These are phyloP conservation scores for Aphanocladium album DNA, from an alignment of 2,329 filamentous ascomycete genomes.

Conservation along the genomic window DNA sequence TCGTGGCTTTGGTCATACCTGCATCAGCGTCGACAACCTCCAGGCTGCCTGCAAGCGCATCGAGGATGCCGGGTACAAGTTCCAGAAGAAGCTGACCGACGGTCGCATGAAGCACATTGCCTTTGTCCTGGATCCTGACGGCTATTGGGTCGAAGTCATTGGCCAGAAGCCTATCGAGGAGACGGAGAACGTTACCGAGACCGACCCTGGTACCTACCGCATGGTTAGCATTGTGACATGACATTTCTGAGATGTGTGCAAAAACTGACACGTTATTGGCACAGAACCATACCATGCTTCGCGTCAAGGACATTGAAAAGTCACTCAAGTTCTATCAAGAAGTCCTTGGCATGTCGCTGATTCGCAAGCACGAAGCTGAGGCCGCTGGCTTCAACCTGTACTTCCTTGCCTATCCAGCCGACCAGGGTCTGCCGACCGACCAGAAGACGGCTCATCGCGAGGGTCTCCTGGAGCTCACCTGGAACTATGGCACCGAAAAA, in stretches of 20 bases:
- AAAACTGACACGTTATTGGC: neutral
- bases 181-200: conserved; percentile 66
- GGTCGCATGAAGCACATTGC: conserved; percentile 85
- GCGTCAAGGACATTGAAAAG: conserved; percentile 75
- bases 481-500: conserved; percentile 80
- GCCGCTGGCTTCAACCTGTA: conserved; percentile 81
- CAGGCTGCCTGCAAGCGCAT: conserved; percentile 86
- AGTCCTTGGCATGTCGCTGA: conserved; percentile 78
- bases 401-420: conserved; percentile 75
- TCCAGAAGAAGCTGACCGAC: conserved; percentile 91
- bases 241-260: neutral
- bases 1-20: conserved; percentile 80
- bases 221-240: conserved; percentile 41
- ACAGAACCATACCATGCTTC: conserved; percentile 91
- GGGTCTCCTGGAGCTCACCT: conserved; percentile 85
- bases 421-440: conserved; percentile 47
- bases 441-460: conserved; percentile 63
- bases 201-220: conserved; percentile 70
- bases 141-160: conserved; percentile 82
- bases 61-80: conserved; percentile 84
- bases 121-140: conserved; percentile 84
- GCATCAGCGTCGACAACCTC: conserved; percentile 76
- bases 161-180: conserved; percentile 66
- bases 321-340: conserved; percentile 80
- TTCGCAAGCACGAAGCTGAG: conserved; percentile 66